Conservation (phyloP, 2,329 filamentous ascomycete species). For the Ascochyta koolunga region DNA sequence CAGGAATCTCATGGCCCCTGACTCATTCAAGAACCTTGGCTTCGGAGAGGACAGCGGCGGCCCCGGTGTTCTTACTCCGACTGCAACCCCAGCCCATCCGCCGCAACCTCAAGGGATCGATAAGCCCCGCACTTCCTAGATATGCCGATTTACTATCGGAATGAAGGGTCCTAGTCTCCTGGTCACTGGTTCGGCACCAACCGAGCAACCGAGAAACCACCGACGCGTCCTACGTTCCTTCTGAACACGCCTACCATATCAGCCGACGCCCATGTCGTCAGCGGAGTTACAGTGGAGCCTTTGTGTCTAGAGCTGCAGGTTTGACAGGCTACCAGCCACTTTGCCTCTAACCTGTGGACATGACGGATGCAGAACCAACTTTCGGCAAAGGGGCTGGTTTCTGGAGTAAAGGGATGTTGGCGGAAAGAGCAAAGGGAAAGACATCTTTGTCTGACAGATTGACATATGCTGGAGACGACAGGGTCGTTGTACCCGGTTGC, state of each 20-base stretch:
- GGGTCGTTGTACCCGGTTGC: slow-evolving; percentile 18
- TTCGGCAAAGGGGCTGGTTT: neutral
- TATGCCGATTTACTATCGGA: slow-evolving; percentile 20
- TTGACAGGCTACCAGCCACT: slow-evolving; percentile 35
- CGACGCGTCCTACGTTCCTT: slow-evolving; percentile 10
- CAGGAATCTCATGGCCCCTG: slow-evolving; percentile 91
- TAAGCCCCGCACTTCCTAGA: slow-evolving; percentile 34
- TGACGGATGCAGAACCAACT: neutral
- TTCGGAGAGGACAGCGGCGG: slow-evolving; percentile 63
- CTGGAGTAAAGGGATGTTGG: slow-evolving; percentile 8
- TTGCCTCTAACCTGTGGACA: neutral
- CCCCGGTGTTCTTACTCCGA: slow-evolving; percentile 18
- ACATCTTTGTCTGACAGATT: slow-evolving; percentile 30
- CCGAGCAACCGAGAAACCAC: slow-evolving; percentile 36
- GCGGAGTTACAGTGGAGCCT: neutral
- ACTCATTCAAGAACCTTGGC: slow-evolving; percentile 93
- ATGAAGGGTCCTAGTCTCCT: slow-evolving; percentile 26
- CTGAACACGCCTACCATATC: slow-evolving; percentile 10
- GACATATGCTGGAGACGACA: slow-evolving; percentile 27
- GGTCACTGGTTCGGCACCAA: slow-evolving; percentile 34
- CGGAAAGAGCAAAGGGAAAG: slow-evolving; percentile 15
- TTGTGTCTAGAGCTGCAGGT: slow-evolving; percentile 19
- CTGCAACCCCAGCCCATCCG: slow-evolving; percentile 37
- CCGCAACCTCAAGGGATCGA: slow-evolving; percentile 29
- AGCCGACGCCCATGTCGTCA: slow-evolving; percentile 14